A percentile compares a stretch with the other conserved stretches of the same genome.
These are phyloP conservation scores for Fusarium circinatum DNA, from an alignment of 2,329 filamentous ascomycete genomes.

Conservation along the genomic window DNA sequence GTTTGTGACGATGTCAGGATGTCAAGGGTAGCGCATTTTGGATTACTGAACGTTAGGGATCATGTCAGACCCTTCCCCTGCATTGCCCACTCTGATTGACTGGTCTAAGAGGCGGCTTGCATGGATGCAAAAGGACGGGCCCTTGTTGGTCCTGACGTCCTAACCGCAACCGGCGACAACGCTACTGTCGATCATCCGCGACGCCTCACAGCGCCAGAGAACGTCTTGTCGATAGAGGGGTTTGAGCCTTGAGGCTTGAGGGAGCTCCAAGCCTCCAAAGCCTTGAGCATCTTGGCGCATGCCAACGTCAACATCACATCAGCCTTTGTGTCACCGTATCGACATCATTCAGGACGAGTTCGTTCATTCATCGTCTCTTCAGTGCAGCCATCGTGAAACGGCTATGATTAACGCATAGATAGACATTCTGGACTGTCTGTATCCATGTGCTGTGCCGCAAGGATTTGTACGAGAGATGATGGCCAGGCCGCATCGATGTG, in stretches of 20 bases:
- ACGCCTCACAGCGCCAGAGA: constrained; percentile 27
- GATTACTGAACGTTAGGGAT: constrained; percentile 29
- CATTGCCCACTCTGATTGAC: constrained; percentile 12
- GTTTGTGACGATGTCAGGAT: constrained; percentile 4
- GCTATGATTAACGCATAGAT: neutral
- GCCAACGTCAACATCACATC: constrained; percentile 7
- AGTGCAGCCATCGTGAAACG: constrained; percentile 3
- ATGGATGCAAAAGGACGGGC: neutral
- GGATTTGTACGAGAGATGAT: constrained; percentile 3
- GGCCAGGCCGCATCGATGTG: constrained; percentile 27
- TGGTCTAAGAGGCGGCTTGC: constrained; percentile 6
- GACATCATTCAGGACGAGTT: neutral
- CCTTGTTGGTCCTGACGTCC: constrained; percentile 8
- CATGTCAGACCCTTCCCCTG: constrained; percentile 6
- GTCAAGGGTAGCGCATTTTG: constrained; percentile 10
- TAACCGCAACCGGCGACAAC: constrained; percentile 34
- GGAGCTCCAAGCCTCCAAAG: constrained; percentile 14
- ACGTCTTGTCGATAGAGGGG: constrained; percentile 8
- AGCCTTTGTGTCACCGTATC: neutral
- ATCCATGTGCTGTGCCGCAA: constrained; percentile 23
- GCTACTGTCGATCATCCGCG: constrained; percentile 46
- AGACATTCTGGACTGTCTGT: neutral
- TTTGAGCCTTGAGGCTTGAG: neutral
- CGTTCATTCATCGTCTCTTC: constrained; percentile 3
- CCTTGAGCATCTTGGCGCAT: constrained; percentile 27